Base-by-base conservation (phyloP, 805 yeast genomes). In the Monosporozyma siamensis region DNA sequence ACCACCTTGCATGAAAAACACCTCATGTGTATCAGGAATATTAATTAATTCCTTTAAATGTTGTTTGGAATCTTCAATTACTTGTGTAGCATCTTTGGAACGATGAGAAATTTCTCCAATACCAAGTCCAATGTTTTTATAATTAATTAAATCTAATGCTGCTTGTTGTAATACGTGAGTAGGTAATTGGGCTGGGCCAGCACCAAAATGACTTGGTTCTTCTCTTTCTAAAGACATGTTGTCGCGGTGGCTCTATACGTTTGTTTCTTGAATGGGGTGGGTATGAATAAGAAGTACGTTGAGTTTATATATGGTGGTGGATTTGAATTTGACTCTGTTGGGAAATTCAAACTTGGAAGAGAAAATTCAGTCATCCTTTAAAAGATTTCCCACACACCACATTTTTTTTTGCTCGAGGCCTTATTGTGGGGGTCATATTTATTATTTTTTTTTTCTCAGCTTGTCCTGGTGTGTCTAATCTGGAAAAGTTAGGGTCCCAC, bases 181-280 rank as follows among this genome's bases (percentile, higher is more conserved):
- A 26, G 97, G 97, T 35, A 92, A 71, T 41, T 80, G 73, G 1
- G 98, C 98, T 39, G 99, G 99, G 11, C 99, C 99, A n/a, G 99
- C 97, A 44, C 97, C 98, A 56, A 87, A 92, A 61, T 92, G 85
- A 56, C 76, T 69, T 43, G 88, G 87, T 56, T 79, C 80, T 61
- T 72, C 79, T 68, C 90, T 77, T 38, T 75, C 72, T 42, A 80
- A 40, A 6, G 42, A 26, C 39, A 36, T 36, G 5, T 24, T 24
- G n/a, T 7, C 14, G 15, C 3, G 14, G 5, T 21, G n/a, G 8
- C 5, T 12, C 7, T 27, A 21, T 34, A 11, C n/a, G 12, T 34
- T 7, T 34, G n/a, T 34, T n/a, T n/a, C n/a, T n/a, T n/a, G n/a
- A n/a, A n/a, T n/a, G n/a, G n/a, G n/a, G n/a, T n/a, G n/a, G n/a